Evolutionary conservation across 2,329 filamentous ascomycete species (phyloP).

Genomic region (Hortaea werneckii): DNA sequence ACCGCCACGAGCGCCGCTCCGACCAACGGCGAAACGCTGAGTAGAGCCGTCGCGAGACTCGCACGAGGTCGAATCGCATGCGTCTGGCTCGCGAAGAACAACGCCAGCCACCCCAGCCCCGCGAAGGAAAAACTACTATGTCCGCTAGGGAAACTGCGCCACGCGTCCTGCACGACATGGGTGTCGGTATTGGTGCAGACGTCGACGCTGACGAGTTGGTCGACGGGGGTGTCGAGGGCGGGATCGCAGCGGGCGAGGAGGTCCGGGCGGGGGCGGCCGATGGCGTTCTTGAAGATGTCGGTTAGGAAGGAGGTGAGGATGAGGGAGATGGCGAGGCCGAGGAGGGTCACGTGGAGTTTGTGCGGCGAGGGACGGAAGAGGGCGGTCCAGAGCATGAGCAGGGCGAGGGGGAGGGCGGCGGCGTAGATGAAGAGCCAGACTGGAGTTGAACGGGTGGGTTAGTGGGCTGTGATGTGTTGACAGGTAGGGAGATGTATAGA

Average conservation of each 20-base stretch:
- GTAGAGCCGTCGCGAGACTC: slow-evolving; percentile 44
- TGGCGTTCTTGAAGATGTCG: slow-evolving; percentile 80
- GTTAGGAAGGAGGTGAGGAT: slow-evolving; percentile 74
- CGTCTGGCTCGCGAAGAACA: slow-evolving; percentile 48
- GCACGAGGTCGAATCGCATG: slow-evolving; percentile 49
- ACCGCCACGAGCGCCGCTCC: slow-evolving; percentile 51
- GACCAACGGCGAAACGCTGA: slow-evolving; percentile 46
- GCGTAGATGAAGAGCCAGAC: slow-evolving; percentile 72
- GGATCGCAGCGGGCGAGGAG: slow-evolving; percentile 82
- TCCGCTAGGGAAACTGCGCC: slow-evolving; percentile 73
- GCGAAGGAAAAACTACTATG: slow-evolving; percentile 72
- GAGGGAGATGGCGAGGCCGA: slow-evolving; percentile 66
- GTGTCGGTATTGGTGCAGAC: slow-evolving; percentile 64
- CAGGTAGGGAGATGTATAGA: neutral
- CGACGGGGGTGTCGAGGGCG: slow-evolving; percentile 42
- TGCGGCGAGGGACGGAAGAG: slow-evolving; percentile 54
- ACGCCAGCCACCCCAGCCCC: slow-evolving; percentile 62
- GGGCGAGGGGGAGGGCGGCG: slow-evolving; percentile 56
- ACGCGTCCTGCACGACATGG: slow-evolving; percentile 68
- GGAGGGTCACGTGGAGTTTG: slow-evolving; percentile 75
- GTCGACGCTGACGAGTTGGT: slow-evolving; percentile 50
- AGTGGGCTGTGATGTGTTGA: too few relatives aligned
- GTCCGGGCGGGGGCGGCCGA: slow-evolving; percentile 76
- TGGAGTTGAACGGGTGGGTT: too few relatives aligned
- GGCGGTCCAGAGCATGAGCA: slow-evolving; percentile 57